These are phyloP conservation scores for Candida caryicola DNA, from an alignment of 805 yeast species.

Conservation along the genomic window DNA sequence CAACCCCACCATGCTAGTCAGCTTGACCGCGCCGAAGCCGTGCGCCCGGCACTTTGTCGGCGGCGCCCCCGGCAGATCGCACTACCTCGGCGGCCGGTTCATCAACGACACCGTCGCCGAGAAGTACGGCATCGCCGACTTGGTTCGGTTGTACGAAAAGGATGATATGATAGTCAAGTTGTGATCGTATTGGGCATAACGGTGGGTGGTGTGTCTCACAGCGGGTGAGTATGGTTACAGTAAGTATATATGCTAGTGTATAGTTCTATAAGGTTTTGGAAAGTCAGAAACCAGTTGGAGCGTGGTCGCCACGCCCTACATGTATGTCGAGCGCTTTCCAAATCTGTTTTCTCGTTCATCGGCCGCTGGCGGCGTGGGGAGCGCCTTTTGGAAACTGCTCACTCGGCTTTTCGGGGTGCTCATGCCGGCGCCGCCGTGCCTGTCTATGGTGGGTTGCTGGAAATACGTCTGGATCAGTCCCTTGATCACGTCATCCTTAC, in stretches of 20 bases:
- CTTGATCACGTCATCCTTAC: neutral
- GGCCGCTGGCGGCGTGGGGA: constrained; percentile 3
- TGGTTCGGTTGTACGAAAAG: constrained; percentile 26
- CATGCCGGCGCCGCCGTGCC: neutral
- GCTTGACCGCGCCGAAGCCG: constrained; percentile 93
- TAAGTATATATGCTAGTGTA: no score
- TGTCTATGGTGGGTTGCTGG: neutral
- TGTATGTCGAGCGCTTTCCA: constrained; percentile 3
- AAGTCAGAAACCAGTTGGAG: no score
- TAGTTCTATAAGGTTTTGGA: no score
- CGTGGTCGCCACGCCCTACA: no score
- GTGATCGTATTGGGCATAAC: constrained; percentile 6
- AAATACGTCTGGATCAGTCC: neutral
- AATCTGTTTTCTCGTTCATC: constrained; percentile 6
- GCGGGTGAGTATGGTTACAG: no score
- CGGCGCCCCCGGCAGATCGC: constrained; percentile 33
- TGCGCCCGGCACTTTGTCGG: constrained; percentile 54
- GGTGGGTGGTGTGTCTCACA: neutral
- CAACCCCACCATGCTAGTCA: constrained; percentile 66
- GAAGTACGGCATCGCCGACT: constrained; percentile 65
- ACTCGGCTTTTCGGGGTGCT: neutral
- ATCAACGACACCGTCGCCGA: constrained; percentile 63
- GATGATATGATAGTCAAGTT: constrained; percentile 39
- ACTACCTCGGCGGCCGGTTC: constrained; percentile 91
- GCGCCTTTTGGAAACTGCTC: neutral